Percentiles rank a stretch among this genome's conserved stretches.
phyloP scores from a whole-genome alignment of 2,329 filamentous ascomycete genomes.

The Cordyceps cicadae region DNA sequence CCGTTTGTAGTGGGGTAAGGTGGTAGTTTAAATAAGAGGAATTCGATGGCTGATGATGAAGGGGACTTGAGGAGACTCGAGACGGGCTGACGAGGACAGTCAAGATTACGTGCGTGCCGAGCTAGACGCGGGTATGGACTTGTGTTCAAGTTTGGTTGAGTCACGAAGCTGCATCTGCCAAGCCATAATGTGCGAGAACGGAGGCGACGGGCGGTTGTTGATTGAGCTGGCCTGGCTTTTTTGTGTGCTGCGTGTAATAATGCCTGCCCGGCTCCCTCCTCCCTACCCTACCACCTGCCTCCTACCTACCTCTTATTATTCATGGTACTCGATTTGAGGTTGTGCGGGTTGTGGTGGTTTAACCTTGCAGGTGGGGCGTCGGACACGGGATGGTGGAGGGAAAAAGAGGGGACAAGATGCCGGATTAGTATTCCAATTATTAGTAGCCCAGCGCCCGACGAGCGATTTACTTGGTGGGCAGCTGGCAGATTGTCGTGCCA shows the following conservation, averaged over 20 bases:
- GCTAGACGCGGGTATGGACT: background rate
- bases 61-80: background rate
- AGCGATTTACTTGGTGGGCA: background rate
- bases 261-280: too few relatives aligned
- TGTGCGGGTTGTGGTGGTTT: background rate
- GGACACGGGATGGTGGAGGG: background rate
- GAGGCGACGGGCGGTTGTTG: background rate
- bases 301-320: too few relatives aligned
- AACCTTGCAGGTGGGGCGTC: background rate
- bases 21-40: background rate
- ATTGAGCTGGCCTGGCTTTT: background rate
- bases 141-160: background rate
- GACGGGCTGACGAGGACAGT: background rate
- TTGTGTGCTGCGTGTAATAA: background rate
- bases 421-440: background rate
- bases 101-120: background rate
- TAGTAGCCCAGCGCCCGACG: background rate
- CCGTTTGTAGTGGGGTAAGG: background rate
- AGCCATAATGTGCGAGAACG: background rate
- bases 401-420: background rate
- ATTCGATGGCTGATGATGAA: background rate
- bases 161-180: background rate
- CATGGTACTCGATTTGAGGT: background rate
- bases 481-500: background rate
- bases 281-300: too few relatives aligned